A percentile compares a stretch with the other conserved stretches of the same genome.
Conservation (phyloP, 208 protist genomes). For the Tritrichomonas foetus region DNA sequence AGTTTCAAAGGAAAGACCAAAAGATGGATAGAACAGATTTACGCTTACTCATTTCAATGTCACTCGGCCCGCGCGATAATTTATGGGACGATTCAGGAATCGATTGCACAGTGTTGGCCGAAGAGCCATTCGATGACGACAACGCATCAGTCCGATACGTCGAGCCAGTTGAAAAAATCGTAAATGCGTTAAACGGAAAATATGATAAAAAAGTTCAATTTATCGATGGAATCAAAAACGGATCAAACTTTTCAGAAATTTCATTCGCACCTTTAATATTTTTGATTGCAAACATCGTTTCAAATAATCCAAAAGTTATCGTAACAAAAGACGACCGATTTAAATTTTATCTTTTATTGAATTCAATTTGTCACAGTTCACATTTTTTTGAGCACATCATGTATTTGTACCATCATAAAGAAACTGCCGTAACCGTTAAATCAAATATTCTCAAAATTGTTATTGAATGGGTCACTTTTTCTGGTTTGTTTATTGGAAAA, state of each 20-base stretch:
- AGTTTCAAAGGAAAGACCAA: constrained; percentile 34
- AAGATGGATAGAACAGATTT: constrained; percentile 7
- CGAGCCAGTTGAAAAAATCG: not conserved
- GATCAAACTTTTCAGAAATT: not conserved
- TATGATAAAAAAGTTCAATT: not conserved
- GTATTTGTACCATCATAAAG: not conserved
- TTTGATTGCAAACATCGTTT: not conserved
- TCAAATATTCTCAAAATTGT: not conserved
- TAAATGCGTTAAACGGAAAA: not conserved
- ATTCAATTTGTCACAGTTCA: not conserved
- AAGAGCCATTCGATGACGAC: constrained; percentile 21
- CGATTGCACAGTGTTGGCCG: not conserved
- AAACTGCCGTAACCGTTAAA: not conserved
- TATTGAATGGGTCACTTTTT: not conserved
- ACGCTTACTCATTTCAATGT: not conserved
- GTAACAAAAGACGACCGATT: no score
- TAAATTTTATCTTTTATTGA: not conserved
- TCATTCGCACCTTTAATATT: not conserved
- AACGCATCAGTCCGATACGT: not conserved
- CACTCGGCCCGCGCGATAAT: not conserved
- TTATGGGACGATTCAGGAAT: constrained; percentile 27
- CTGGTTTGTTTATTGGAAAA: not conserved
- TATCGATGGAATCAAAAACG: not conserved
- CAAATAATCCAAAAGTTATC: not conserved
- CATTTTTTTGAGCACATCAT: not conserved